Evolutionary conservation across 2,329 filamentous ascomycete species (phyloP), one percentile per base, ranked within the genome.

Genomic region (Phoma herbarum): DNA sequence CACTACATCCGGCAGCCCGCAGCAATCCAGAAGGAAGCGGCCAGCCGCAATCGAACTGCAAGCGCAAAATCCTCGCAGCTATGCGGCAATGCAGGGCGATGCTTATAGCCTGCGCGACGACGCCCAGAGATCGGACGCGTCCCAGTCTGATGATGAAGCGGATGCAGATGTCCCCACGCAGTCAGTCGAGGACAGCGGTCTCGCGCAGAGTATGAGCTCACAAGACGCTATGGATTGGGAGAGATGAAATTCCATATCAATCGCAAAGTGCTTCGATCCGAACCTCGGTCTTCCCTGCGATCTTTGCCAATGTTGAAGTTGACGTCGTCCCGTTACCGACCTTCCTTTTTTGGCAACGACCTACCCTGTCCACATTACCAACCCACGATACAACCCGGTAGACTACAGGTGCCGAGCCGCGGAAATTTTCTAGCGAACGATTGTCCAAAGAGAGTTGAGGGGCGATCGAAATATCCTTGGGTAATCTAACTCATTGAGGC

Each of bases 261-360:
- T 86, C 64, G 16, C 31, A 35, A 35, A 35, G 86, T 2, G 12
- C 33, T 23, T 22, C 28, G 9, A 47, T 33, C 48, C 54, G 28
- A 57, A 29, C 12, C 39, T 50, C 45, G 39, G 50, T 26, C 11
- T 50, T 33, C 25, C 14, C 26, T 28, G 45, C 44, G 25, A 58
- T 8, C 23, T 49, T 53, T 16, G 45, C 45, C 31, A 50, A 59
- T 44, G 50, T 35, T 37, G 45, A 35, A 42, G 31, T 55, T 52
- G 44, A 60, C 57, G 52, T 60, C 52, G 57, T 52, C 28, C 56
- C 45, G 55, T 42, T 61, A 57, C 29, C 56, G 57, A 73, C 72
- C 73, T 75, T 59, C 72, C 71, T 63, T 50, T 60, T 66, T 25
- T 1, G 65, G 73, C 45, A 71, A 72, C 51, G 37, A 69, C 56